Percentiles rank a stretch among this genome's conserved stretches.
phyloP scores from a whole-genome alignment of 805 yeast species.

The Wickerhamomyces kurtzmanii region DNA sequence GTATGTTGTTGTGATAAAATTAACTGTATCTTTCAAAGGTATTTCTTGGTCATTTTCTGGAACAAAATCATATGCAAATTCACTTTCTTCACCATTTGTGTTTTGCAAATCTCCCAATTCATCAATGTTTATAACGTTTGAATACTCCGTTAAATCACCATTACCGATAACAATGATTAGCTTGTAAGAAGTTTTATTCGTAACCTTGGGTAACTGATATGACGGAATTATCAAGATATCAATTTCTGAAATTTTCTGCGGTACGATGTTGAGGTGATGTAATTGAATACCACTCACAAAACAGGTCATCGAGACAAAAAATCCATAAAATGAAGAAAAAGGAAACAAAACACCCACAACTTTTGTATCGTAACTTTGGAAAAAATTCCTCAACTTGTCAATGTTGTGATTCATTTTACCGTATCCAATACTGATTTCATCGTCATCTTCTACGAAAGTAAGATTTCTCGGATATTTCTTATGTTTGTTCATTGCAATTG shows the following conservation, averaged over 20 bases:
- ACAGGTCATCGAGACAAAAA: constrained; percentile 31
- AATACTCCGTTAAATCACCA: constrained; percentile 2
- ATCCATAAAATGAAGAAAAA: constrained; percentile 21
- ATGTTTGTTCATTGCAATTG: constrained; percentile 31
- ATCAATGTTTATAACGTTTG: constrained; percentile 16
- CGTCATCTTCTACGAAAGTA: constrained; percentile 16
- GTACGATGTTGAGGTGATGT: constrained; percentile 26
- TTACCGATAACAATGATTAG: constrained; percentile 21
- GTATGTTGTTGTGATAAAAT: constrained; percentile 23
- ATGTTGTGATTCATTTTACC: constrained; percentile 21
- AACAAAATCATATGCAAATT: constrained; percentile 20
- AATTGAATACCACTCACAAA: constrained; percentile 30
- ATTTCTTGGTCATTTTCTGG: constrained; percentile 17
- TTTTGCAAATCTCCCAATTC: constrained; percentile 9
- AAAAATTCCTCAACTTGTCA: constrained; percentile 12
- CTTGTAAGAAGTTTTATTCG: constrained; percentile 19
- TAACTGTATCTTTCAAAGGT: constrained; percentile 24
- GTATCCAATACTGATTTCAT: constrained; percentile 6
- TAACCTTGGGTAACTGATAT: constrained; percentile 11
- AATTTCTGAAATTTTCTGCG: constrained; percentile 15
- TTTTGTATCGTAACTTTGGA: constrained; percentile 7
- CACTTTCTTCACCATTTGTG: constrained; percentile 4
- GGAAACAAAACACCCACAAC: constrained; percentile 20
- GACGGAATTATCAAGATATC: constrained; percentile 23
- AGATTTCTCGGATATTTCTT: constrained; percentile 12